These are phyloP conservation scores for Reticulascus tulasneorum DNA, from an alignment of 2,329 filamentous ascomycete genomes.

Conservation along the genomic window DNA sequence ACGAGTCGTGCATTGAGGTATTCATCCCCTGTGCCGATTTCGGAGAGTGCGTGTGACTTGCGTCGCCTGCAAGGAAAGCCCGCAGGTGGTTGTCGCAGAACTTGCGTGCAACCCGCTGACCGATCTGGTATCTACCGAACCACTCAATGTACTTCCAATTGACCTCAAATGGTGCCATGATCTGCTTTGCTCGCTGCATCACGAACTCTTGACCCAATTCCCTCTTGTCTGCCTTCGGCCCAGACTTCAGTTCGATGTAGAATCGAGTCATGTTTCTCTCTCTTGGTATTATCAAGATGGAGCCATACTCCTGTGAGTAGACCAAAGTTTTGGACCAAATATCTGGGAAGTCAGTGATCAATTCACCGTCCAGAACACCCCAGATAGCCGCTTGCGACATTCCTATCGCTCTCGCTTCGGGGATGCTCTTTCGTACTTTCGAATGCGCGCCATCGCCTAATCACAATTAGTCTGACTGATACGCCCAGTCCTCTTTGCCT, in stretches of 20 bases:
- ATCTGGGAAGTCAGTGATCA: conserved; percentile 70
- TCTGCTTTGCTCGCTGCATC: conserved; percentile 61
- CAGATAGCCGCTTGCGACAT: conserved; percentile 54
- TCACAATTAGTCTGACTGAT: background rate
- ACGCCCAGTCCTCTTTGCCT: background rate
- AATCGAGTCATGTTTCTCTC: conserved; percentile 69
- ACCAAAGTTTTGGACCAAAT: conserved; percentile 71
- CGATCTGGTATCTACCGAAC: conserved; percentile 70
- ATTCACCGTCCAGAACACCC: conserved; percentile 68
- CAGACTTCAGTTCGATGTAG: conserved; percentile 53
- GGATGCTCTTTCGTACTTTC: conserved; percentile 63
- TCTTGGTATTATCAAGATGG: conserved; percentile 69
- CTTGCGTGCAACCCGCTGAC: conserved; percentile 65
- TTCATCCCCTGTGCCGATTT: conserved; percentile 71
- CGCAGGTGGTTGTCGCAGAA: conserved; percentile 60
- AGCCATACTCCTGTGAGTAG: conserved; percentile 63
- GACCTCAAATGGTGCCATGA: conserved; percentile 54
- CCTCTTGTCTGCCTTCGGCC: conserved; percentile 34
- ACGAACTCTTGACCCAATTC: conserved; percentile 61
- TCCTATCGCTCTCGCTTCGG: conserved; percentile 49
- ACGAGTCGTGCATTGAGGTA: conserved; percentile 54
- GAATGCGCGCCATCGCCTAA: conserved; percentile 67
- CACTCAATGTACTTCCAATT: conserved; percentile 60
- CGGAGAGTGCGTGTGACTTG: conserved; percentile 68
- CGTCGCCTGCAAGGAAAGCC: conserved; percentile 68